Conservation (phyloP, 106 monocot genomes). For the Iris macrosiphon region DNA sequence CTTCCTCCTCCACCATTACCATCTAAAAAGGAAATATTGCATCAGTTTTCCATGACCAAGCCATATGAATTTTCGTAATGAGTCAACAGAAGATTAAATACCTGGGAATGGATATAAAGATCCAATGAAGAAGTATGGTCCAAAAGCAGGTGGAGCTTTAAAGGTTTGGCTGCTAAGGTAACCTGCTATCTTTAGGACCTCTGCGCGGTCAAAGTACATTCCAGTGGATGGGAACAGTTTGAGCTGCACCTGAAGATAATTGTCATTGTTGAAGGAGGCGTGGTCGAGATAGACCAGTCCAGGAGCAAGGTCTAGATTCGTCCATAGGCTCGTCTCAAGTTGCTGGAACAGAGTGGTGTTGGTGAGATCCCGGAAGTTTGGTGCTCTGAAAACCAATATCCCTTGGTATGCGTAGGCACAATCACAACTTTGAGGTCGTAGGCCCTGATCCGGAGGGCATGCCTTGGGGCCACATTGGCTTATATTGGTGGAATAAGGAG, state of each 20-base stretch:
- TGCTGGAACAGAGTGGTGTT: slow-evolving; percentile 24
- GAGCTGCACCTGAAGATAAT: slow-evolving; percentile 33
- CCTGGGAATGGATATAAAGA: slow-evolving; percentile 34
- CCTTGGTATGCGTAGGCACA: slow-evolving; percentile 57
- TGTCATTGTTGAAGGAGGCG: slow-evolving; percentile 17
- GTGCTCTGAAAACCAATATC: slow-evolving; percentile 43
- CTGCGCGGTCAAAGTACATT: slow-evolving; percentile 28
- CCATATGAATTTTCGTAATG: too few relatives aligned
- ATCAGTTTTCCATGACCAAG: too few relatives aligned
- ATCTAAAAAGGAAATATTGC: slow-evolving; percentile 20
- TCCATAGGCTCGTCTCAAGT: slow-evolving; percentile 32
- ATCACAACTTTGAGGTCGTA: slow-evolving; percentile 34
- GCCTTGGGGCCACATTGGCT: slow-evolving; percentile 13
- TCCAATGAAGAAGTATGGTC: slow-evolving; percentile 52
- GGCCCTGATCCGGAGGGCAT: slow-evolving; percentile 30
- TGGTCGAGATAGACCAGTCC: slow-evolving; percentile 27
- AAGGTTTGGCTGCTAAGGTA: slow-evolving; percentile 50
- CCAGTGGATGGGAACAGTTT: slow-evolving; percentile 39
- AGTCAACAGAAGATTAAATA: too few relatives aligned
- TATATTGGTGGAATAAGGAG: slow-evolving; percentile 37
- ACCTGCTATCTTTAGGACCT: slow-evolving; percentile 44
- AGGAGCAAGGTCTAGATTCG: slow-evolving; percentile 17
- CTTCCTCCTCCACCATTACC: slow-evolving; percentile 4
- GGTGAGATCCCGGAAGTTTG: slow-evolving; percentile 27
- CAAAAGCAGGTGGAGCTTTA: slow-evolving; percentile 42